Evolutionary conservation across 441 rosid genomes (phyloP).

Genomic region (Mallotus repandus): DNA sequence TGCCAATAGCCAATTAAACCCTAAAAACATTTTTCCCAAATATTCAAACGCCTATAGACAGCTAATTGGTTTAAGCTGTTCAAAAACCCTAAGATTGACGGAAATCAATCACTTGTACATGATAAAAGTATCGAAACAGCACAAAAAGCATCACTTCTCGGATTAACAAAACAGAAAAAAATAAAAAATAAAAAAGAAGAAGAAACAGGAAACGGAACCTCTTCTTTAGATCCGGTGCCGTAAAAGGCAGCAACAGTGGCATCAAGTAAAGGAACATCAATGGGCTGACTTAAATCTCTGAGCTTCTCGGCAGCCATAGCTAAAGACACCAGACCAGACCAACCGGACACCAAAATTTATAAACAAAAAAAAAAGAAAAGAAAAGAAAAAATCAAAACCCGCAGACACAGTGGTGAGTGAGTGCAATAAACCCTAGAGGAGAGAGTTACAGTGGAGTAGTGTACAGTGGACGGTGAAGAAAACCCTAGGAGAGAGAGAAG

Average conservation of each 20-base stretch:
- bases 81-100: background rate
- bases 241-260: constrained; percentile 99
- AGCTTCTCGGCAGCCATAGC: constrained; percentile 97
- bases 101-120: no score
- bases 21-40: no score
- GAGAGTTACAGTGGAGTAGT: constrained; percentile 3
- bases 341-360: background rate
- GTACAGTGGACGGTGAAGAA: background rate
- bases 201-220: constrained; percentile 50
- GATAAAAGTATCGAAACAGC: background rate
- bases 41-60: no score
- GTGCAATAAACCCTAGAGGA: constrained; percentile 33
- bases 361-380: background rate
- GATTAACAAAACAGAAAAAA: background rate
- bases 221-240: constrained; percentile 99
- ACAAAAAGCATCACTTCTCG: background rate
- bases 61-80: no score
- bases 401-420: no score
- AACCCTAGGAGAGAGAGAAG: constrained; percentile 54
- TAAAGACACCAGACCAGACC: constrained; percentile 24
- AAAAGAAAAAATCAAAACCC: background rate
- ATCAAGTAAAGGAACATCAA: constrained; percentile 92
- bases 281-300: constrained; percentile 91
- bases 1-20: no score
- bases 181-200: background rate